Evolutionary conservation across 306 rosid genomes (phyloP).

Genomic region (Ochetophila trinervis): DNA sequence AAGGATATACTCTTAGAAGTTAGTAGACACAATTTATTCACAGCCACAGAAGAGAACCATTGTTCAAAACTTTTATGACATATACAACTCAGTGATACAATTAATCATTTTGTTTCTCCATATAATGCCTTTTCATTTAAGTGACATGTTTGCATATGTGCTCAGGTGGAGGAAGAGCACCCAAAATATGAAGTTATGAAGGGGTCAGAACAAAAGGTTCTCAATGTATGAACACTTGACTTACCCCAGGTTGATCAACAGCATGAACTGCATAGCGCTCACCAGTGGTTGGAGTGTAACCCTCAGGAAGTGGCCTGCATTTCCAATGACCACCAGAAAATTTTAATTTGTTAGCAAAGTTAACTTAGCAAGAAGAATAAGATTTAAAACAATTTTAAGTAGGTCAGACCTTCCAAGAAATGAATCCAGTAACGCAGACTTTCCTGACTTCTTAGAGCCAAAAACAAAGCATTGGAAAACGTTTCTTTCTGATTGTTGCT

Average conservation of each 20-base stretch:
- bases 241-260: slow-evolving; percentile 50
- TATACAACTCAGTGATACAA: not conserved
- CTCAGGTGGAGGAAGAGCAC: not conserved
- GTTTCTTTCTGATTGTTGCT: slow-evolving; percentile 73
- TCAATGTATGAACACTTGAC: slow-evolving; percentile 28
- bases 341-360: not conserved
- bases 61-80: not conserved
- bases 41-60: not conserved
- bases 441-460: slow-evolving; percentile 92
- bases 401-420: slow-evolving; percentile 71
- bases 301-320: slow-evolving; percentile 63
- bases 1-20: not conserved
- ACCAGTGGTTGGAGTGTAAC: slow-evolving; percentile 57
- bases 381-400: slow-evolving; percentile 1
- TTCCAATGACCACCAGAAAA: slow-evolving; percentile 26
- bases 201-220: slow-evolving; percentile 2
- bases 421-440: slow-evolving; percentile 79
- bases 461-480: slow-evolving; percentile 92
- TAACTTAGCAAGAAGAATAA: slow-evolving; percentile 4
- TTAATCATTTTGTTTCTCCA: not conserved
- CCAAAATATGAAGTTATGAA: not conserved
- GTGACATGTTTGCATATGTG: not conserved
- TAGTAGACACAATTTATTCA: too few species aligned
- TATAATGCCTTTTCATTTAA: too few species aligned
- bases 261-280: slow-evolving; percentile 78